Percentiles rank a stretch among this genome's conserved stretches.
Conservation (phyloP, 495 filamentous ascomycete species). For the Penicillium odoratum region DNA sequence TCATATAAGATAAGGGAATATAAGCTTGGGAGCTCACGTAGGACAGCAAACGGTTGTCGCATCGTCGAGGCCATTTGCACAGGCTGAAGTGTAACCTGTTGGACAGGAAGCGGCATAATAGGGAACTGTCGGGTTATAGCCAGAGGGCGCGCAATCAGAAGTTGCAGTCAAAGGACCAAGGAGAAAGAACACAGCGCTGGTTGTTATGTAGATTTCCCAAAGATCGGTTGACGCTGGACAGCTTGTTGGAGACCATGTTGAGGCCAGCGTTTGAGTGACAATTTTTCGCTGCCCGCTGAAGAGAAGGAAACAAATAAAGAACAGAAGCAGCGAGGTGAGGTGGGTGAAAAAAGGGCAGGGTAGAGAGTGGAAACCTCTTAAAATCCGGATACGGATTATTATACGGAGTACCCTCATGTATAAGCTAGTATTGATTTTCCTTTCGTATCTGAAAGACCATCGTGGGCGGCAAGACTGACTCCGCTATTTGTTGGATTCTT, state of each 20-base stretch:
- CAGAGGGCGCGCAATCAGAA: constrained; percentile 3
- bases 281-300: neutral
- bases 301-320: neutral
- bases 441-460: too few species aligned
- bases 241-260: constrained; percentile 9
- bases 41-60: constrained; percentile 10
- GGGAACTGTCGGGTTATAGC: neutral
- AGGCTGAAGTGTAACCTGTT: constrained; percentile 9
- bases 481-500: too few species aligned
- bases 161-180: neutral
- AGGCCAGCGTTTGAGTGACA: neutral
- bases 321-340: neutral
- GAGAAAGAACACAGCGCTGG: neutral
- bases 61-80: constrained; percentile 4
- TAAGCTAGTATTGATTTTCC: too few species aligned
- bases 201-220: constrained; percentile 1
- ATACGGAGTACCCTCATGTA: too few species aligned
- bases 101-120: constrained; percentile 8
- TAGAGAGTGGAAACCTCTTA: too few species aligned
- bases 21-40: neutral
- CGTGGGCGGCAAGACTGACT: too few species aligned
- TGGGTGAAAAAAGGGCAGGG: neutral
- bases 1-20: neutral
- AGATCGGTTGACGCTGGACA: constrained; percentile 8
- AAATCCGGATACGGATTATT: too few species aligned